These are phyloP conservation scores for Solanum ossicruentum DNA, from an alignment of 257 asterid species.

Conservation along the genomic window DNA sequence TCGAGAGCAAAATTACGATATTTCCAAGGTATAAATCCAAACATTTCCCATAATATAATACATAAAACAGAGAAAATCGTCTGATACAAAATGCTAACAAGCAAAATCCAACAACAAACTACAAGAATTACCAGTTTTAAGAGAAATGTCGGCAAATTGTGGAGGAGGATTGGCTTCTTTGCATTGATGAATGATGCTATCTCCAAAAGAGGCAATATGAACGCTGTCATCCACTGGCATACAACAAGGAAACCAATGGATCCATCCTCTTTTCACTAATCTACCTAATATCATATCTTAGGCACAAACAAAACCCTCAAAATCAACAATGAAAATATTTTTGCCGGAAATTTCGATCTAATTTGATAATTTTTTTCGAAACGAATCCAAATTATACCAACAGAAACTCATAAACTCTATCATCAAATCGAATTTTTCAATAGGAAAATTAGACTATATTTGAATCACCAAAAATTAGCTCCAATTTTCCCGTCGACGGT, in stretches of 20 bases:
- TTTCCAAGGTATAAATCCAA: background rate
- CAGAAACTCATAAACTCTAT: background rate
- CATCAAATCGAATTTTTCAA: background rate
- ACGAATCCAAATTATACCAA: background rate
- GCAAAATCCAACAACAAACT: background rate
- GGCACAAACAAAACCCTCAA: conserved; percentile 20
- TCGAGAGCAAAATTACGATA: background rate
- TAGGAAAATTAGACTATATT: background rate
- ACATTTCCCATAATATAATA: background rate
- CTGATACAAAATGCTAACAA: background rate
- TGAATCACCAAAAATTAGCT: background rate
- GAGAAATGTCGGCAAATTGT: conserved; percentile 26
- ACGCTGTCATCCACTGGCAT: conserved; percentile 30
- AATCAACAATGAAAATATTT: background rate
- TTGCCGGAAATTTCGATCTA: background rate
- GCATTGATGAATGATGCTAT: conserved; percentile 7
- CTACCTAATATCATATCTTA: conserved; percentile 5
- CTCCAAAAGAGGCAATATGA: conserved; percentile 14
- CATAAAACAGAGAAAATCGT: background rate
- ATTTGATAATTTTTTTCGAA: background rate
- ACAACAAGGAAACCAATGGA: conserved; percentile 69
- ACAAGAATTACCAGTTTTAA: background rate
- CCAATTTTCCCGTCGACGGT: background rate
- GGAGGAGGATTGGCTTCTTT: background rate
- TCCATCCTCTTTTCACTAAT: conserved; percentile 16